Conservation (phyloP, 2,329 filamentous ascomycete species). For the Fusarium hainanense region DNA sequence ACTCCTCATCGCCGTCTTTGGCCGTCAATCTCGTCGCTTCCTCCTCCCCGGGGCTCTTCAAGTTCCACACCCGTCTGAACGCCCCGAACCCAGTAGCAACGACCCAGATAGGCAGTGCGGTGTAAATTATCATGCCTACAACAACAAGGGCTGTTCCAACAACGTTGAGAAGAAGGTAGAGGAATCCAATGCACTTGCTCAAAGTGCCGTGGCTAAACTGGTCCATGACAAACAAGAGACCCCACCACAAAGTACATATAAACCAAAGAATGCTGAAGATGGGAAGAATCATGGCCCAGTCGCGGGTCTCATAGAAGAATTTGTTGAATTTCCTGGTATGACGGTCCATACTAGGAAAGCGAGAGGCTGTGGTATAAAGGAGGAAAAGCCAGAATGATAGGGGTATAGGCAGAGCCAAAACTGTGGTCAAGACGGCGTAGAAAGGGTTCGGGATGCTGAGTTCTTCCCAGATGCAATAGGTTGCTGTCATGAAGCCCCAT, state of each 20-base stretch:
- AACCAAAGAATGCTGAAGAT: constrained; percentile 32
- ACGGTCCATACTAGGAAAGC: constrained; percentile 7
- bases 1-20: constrained; percentile 16
- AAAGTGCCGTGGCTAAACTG: constrained; percentile 9
- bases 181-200: background rate
- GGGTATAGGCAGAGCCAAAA: background rate
- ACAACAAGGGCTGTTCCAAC: constrained; percentile 9
- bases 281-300: constrained; percentile 35
- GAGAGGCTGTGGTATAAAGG: constrained; percentile 38
- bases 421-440: background rate
- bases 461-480: background rate
- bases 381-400: constrained; percentile 37
- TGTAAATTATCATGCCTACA: background rate
- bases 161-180: background rate
- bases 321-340: constrained; percentile 5
- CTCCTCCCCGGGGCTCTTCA: constrained; percentile 22
- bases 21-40: constrained; percentile 12
- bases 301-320: constrained; percentile 33
- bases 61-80: constrained; percentile 23
- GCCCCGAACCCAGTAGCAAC: constrained; percentile 28
- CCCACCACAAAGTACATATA: constrained; percentile 10
- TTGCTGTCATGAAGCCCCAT: constrained; percentile 6
- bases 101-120: constrained; percentile 28
- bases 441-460: constrained; percentile 2
- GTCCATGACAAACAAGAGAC: constrained; percentile 8